Conservation (phyloP, 805 yeast genomes). For the Ogataea naganishii region DNA sequence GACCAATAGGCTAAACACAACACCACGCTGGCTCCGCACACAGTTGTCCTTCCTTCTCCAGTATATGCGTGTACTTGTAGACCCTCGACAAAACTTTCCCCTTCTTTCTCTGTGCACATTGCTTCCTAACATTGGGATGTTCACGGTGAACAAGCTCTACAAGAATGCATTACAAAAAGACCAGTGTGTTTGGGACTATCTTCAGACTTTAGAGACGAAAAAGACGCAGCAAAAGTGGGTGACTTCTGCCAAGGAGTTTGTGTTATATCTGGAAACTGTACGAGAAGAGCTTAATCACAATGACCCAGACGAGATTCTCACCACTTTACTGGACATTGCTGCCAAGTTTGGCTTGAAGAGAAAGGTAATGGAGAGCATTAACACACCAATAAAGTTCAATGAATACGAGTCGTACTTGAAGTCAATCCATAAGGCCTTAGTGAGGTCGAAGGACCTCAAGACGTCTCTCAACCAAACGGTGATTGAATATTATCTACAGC, state of each 20-base stretch:
- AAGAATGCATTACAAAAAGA: slow-evolving; percentile 10
- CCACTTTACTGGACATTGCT: slow-evolving; percentile 24
- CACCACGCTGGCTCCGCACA: slow-evolving; percentile 44
- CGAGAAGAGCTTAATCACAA: slow-evolving; percentile 16
- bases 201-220: slow-evolving; percentile 6
- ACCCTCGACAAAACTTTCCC: slow-evolving; percentile 19
- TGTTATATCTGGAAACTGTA: slow-evolving; percentile 10
- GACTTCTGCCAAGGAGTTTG: slow-evolving; percentile 6
- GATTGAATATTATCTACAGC: slow-evolving; percentile 30
- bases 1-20: slow-evolving; percentile 32
- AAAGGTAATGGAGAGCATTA: slow-evolving; percentile 17
- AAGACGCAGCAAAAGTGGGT: slow-evolving; percentile 6
- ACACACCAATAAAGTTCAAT: slow-evolving; percentile 9
- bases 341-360: slow-evolving; percentile 26
- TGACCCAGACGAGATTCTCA: slow-evolving; percentile 29
- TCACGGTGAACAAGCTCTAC: slow-evolving; percentile 11
- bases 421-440: slow-evolving; percentile 28
- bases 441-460: slow-evolving; percentile 18
- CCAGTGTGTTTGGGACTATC: slow-evolving; percentile 15
- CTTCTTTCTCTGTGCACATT: slow-evolving; percentile 16
- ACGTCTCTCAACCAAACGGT: slow-evolving; percentile 16
- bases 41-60: slow-evolving; percentile 38
- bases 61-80: slow-evolving; percentile 33
- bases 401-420: slow-evolving; percentile 23
- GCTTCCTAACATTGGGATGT: slow-evolving; percentile 14